Base-by-base conservation (phyloP, 2,329 filamentous ascomycete genomes). In the Lachnellula cervina region DNA sequence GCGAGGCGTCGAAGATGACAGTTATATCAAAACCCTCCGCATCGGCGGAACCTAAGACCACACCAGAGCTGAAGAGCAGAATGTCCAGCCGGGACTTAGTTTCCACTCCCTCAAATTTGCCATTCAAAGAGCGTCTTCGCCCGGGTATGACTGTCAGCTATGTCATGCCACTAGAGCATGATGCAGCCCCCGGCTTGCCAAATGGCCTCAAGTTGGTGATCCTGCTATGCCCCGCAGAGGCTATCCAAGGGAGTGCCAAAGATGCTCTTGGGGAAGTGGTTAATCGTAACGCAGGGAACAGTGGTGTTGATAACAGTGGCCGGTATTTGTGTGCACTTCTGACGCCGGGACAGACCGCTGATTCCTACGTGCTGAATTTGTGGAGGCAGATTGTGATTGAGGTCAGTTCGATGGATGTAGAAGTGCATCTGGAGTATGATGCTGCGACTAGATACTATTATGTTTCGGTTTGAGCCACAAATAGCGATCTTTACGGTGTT, bases 351-450 rank as follows among this genome's bases (percentile, higher is more conserved):
- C 52, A 70, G 7, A 64, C 72, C 62, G 57, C 69, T 0, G 70
- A 70, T 8, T 66, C 73, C 4, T 78, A 73, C 51, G 73, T 74
- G 44, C 52, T 78, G 9, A 66, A 69, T 51, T 32, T 76, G 17
- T 75, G 73, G 73, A 66, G 64, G 32, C 74, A 76, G 52, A 56
- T 69, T 21, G 64, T 72, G 3, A 62, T 75, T 1, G 56, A 59
- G 17, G 60, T 70, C 5, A 64, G 68, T 0, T 49, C 62, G 57
- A 77, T 78, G 73, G 67, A 72, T 38, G 62, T 56, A 0, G 75
- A 77, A 63, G 70, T 77, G 3, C 55, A 75, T 32, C 57, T 77
- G 9, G 73, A 77, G 60, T 77, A 76, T 59, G 75, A 77, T 61
- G 53, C 64, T 2, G 70, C 61, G 7, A 74, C 74, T n/a, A 65